Evolutionary conservation across 2,329 filamentous ascomycete genomes (phyloP).

Genomic region (Ophiobolus disseminans): DNA sequence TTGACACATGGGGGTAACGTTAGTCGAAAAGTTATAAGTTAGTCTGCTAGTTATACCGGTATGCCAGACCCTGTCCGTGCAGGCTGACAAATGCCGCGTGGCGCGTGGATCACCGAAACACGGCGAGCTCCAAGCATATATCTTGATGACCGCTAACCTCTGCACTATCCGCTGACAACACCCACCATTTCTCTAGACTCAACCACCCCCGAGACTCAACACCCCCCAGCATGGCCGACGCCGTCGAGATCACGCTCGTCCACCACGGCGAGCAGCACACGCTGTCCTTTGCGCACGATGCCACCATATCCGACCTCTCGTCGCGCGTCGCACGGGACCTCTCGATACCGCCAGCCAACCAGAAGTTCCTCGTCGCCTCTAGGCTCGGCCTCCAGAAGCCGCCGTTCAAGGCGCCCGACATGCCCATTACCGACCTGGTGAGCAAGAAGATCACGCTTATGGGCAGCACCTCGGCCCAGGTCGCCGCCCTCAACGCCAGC

Average conservation of each 20-base stretch:
- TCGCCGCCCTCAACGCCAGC: constrained; percentile 59
- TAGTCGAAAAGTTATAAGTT: not conserved
- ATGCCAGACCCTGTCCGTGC: not conserved
- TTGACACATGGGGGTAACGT: constrained; percentile 27
- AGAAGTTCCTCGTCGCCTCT: constrained; percentile 71
- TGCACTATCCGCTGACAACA: constrained; percentile 13
- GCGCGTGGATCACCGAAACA: constrained; percentile 40
- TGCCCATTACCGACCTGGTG: constrained; percentile 58
- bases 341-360: constrained; percentile 67
- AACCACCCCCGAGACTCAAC: not conserved
- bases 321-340: constrained; percentile 63
- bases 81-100: constrained; percentile 48
- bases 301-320: constrained; percentile 66
- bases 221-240: constrained; percentile 20
- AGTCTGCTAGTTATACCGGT: not conserved
- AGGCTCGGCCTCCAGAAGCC: constrained; percentile 70
- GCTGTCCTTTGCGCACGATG: constrained; percentile 56
- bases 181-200: not conserved
- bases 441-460: constrained; percentile 70
- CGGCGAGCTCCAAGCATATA: constrained; percentile 25
- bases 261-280: constrained; percentile 62
- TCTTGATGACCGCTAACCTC: constrained; percentile 40
- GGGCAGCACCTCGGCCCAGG: constrained; percentile 67
- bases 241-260: constrained; percentile 56
- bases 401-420: constrained; percentile 66